A percentile compares a stretch with the other conserved stretches of the same genome.
These are phyloP conservation scores for Aspergillus neoniger DNA, from an alignment of 2,329 filamentous ascomycete species.

Conservation along the genomic window DNA sequence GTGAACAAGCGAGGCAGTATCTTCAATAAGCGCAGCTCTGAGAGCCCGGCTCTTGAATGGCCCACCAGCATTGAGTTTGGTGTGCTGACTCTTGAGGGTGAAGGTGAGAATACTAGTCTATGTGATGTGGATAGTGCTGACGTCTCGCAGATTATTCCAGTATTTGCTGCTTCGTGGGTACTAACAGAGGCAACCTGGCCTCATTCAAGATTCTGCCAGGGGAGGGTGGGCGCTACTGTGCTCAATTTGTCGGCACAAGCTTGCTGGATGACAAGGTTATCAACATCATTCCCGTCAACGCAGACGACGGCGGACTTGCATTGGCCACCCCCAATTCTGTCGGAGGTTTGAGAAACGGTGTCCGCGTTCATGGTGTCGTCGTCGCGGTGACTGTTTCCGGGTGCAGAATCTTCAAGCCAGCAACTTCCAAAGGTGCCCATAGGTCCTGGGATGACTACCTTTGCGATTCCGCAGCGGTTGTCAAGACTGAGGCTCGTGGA, in stretches of 20 bases:
- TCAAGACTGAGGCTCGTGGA: constrained; percentile 72
- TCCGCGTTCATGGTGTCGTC: constrained; percentile 75
- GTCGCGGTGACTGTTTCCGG: constrained; percentile 74
- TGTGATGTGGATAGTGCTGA: constrained; percentile 26
- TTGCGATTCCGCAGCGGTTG: constrained; percentile 78
- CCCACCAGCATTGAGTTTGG: constrained; percentile 84
- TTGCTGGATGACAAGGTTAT: constrained; percentile 70
- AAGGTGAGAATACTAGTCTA: constrained; percentile 53
- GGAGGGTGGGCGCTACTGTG: constrained; percentile 67
- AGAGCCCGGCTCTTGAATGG: constrained; percentile 64
- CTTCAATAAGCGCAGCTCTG: constrained; percentile 53
- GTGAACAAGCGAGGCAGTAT: constrained; percentile 76
- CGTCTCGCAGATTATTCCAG: constrained; percentile 72
- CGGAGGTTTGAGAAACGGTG: constrained; percentile 72
- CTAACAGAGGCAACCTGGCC: constrained; percentile 76
- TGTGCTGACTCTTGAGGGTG: constrained; percentile 89
- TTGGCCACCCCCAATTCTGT: constrained; percentile 74
- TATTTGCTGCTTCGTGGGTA: constrained; percentile 89
- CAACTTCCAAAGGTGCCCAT: constrained; percentile 82
- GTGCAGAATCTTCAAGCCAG: constrained; percentile 84
- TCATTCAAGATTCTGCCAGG: constrained; percentile 90
- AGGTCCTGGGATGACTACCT: constrained; percentile 83
- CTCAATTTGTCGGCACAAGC: constrained; percentile 68
- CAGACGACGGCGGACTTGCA: constrained; percentile 74
- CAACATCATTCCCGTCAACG: constrained; percentile 75